phyloP scores from a whole-genome alignment of 306 rosid species.

The Vigna trinervia region DNA sequence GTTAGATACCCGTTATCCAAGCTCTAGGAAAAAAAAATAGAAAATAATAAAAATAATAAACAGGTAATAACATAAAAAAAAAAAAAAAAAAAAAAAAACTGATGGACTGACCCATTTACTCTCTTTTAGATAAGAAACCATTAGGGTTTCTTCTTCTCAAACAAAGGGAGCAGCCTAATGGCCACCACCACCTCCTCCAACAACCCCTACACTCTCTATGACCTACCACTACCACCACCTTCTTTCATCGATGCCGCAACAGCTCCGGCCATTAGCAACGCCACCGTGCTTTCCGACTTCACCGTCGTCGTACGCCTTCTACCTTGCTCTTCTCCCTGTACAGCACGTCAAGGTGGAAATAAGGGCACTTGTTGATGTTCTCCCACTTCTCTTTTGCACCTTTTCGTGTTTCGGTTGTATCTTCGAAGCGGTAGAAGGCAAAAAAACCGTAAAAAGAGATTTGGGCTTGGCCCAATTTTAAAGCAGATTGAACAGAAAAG shows the following conservation, averaged over 20 bases:
- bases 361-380: conserved; percentile 93
- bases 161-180: not conserved
- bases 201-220: conserved; percentile 47
- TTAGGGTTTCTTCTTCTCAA: too few relatives aligned
- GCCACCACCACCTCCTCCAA: conserved; percentile 34
- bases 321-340: conserved; percentile 62
- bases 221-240: conserved; percentile 9
- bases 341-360: conserved; percentile 75
- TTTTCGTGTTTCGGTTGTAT: conserved; percentile 72
- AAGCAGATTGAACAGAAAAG: too few relatives aligned
- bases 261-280: conserved; percentile 85
- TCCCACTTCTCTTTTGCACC: conserved; percentile 98
- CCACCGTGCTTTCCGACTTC: conserved; percentile 52
- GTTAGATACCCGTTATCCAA: too few relatives aligned
- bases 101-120: too few relatives aligned
- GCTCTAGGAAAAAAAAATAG: too few relatives aligned
- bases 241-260: conserved; percentile 46
- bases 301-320: not conserved
- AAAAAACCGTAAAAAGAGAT: too few relatives aligned
- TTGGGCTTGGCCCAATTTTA: too few relatives aligned
- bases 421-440: conserved; percentile 29
- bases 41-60: too few relatives aligned
- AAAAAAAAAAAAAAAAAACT: too few relatives aligned
- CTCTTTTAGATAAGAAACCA: too few relatives aligned
- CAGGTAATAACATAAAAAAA: too few relatives aligned